Evolutionary conservation across 129 eudicot species (phyloP), one percentile per base, ranked within the genome.

Genomic region (Dittrichia graveolens): DNA sequence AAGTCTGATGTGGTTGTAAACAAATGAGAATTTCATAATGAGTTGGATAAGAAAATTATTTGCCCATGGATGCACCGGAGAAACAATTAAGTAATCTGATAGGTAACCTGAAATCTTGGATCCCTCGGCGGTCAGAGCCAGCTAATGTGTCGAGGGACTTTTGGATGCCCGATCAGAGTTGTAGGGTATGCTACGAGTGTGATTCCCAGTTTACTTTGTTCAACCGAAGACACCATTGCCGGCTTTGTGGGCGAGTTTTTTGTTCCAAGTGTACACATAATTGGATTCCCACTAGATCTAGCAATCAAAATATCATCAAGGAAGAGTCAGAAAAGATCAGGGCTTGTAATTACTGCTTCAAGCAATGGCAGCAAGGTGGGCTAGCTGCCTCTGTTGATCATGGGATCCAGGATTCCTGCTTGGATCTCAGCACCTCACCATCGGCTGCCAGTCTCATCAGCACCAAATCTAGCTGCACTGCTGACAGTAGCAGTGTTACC

Each of bases 111-210:
- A 92, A 79, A 72, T 85, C 92, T 3, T 89, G 87, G 95, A 80
- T 92, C 79, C 95, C 87, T 73, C 82, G 92, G 79, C 84, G 85
- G 61, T 72, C 87, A 2, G 85, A 89, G 75, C 88, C 94, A 4
- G 85, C 89, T 70, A 81, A 89, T 78, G 95, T 89, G 73, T 92
- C 98, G 43, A 87, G 96, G 95, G 95, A 89, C 80, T 92, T 92
- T 78, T 92, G 98, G 98, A 92, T 92, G 98, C 98, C 96, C 77
- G 98, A 92, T 84, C 78, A 92, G 78, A 89, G 98, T 68, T 92
- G 98, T 60, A 83, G 95, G 84, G 96, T 89, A 62, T 92, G 98
- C 79, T 92, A 92, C 80, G 92, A 89, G 54, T 92, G 98, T 78
- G 98, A 92, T 72, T 55, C 87, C 3, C 90, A 83, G 59, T 92